phyloP scores from a whole-genome alignment of 164 flowering plant species.

The Liriodendron chinense region DNA sequence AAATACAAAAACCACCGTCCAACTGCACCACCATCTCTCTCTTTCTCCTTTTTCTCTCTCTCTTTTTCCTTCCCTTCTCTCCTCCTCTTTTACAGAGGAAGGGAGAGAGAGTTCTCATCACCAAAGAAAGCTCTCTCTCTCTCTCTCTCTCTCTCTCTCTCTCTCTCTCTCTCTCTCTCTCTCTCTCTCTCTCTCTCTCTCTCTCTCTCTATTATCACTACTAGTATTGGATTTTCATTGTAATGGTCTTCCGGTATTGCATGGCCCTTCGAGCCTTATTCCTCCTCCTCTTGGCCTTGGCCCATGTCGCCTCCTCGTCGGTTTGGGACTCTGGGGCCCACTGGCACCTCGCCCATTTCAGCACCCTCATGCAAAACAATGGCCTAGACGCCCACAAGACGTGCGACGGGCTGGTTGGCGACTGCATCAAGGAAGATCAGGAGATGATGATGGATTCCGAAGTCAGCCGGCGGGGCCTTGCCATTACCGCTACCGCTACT shows the following conservation, averaged over 20 bases:
- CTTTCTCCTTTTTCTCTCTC: not conserved
- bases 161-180: too few relatives aligned
- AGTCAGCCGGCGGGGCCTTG: slow-evolving; percentile 20
- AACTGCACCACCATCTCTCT: not conserved
- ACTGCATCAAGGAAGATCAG: slow-evolving; percentile 19
- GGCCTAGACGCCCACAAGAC: not conserved
- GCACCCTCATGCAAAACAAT: not conserved
- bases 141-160: not conserved
- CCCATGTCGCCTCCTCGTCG: slow-evolving; percentile 1
- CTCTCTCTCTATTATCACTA: too few relatives aligned
- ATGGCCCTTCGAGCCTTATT: slow-evolving; percentile 4
- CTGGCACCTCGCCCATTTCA: not conserved
- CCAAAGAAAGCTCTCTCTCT: not conserved
- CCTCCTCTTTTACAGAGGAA: not conserved
- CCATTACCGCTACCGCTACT: too few relatives aligned
- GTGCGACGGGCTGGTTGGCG: slow-evolving; percentile 10
- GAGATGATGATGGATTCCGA: slow-evolving; percentile 41
- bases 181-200: not conserved
- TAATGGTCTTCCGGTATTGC: not conserved
- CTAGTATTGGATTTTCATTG: not conserved
- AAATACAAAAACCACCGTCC: slow-evolving; percentile 1
- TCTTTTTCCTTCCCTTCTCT: not conserved
- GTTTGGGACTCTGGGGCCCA: not conserved
- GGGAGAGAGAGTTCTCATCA: not conserved
- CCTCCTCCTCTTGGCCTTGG: slow-evolving; percentile 4